Conservation (phyloP, 169 alveolate genomes). For the Cryptosporidium xiaoi region DNA sequence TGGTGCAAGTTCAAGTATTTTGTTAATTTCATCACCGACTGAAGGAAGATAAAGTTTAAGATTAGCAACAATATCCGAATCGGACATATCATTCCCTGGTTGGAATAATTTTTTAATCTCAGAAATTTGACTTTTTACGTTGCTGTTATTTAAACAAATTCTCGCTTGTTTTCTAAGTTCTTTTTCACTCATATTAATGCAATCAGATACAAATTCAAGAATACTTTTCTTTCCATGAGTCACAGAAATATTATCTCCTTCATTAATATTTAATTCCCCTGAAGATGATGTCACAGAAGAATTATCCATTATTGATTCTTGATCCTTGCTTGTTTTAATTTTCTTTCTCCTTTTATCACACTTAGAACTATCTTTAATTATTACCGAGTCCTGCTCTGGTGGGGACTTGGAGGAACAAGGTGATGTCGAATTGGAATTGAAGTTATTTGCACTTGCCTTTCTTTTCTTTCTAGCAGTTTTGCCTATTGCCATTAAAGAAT, state of each 20-base stretch:
- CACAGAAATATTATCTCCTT: background rate
- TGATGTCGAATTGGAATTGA: background rate
- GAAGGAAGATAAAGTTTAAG: slow-evolving; percentile 63
- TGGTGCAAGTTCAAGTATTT: slow-evolving; percentile 46
- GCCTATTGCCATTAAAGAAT: slow-evolving; percentile 65
- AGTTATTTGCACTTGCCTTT: background rate
- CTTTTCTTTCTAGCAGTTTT: slow-evolving; percentile 71
- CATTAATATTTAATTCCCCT: too few species aligned
- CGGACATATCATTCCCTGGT: slow-evolving; percentile 54
- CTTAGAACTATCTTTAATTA: background rate
- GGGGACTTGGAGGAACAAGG: background rate
- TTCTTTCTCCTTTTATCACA: background rate
- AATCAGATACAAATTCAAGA: slow-evolving; percentile 53
- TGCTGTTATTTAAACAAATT: slow-evolving; percentile 52
- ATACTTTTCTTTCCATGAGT: slow-evolving; percentile 23
- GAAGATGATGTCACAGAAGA: background rate
- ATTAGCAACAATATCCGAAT: slow-evolving; percentile 60
- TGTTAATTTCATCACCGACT: slow-evolving; percentile 65
- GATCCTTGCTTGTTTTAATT: slow-evolving; percentile 1
- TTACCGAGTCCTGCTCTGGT: slow-evolving; percentile 31
- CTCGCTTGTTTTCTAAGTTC: slow-evolving; percentile 59
- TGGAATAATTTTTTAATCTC: slow-evolving; percentile 54
- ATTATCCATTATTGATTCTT: background rate
- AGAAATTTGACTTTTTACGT: slow-evolving; percentile 34
- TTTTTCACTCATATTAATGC: slow-evolving; percentile 42